These are phyloP conservation scores for Geranium incanum DNA, from an alignment of 441 rosid species.

Conservation along the genomic window DNA sequence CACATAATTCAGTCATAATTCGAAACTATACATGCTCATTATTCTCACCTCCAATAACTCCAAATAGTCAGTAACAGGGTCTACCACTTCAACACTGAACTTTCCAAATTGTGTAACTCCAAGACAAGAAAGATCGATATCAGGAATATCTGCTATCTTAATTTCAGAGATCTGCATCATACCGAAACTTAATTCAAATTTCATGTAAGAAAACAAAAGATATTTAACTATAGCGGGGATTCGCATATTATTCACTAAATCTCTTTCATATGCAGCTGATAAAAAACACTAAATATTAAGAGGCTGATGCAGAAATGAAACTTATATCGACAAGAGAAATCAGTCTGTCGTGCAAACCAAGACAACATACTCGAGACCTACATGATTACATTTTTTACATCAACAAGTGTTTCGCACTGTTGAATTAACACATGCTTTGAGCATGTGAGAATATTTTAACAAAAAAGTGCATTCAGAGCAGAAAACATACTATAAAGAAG, in stretches of 20 bases:
- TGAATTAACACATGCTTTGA: too few species aligned
- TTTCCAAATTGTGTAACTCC: conserved; percentile 60
- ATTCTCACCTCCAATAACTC: conserved; percentile 81
- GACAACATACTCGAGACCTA: too few species aligned
- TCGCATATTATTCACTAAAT: too few species aligned
- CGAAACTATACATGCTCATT: conserved; percentile 13
- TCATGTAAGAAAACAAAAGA: background rate
- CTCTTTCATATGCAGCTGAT: too few species aligned
- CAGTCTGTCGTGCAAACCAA: too few species aligned
- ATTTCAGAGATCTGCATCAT: conserved; percentile 72
- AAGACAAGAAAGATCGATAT: conserved; percentile 61
- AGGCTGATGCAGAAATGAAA: too few species aligned
- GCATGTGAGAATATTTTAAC: too few species aligned
- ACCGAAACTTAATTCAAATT: background rate
- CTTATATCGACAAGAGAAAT: too few species aligned
- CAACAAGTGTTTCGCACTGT: too few species aligned
- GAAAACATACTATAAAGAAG: background rate
- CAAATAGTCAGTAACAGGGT: conserved; percentile 85
- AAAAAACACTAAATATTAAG: too few species aligned
- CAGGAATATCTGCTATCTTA: conserved; percentile 77
- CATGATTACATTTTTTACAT: too few species aligned
- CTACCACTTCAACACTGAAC: conserved; percentile 77
- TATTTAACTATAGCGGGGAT: background rate
- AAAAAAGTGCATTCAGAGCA: too few species aligned
- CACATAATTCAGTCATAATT: conserved; percentile 17